phyloP scores from a whole-genome alignment of 2,329 filamentous ascomycete genomes.

The Amylocarpus encephaloides region DNA sequence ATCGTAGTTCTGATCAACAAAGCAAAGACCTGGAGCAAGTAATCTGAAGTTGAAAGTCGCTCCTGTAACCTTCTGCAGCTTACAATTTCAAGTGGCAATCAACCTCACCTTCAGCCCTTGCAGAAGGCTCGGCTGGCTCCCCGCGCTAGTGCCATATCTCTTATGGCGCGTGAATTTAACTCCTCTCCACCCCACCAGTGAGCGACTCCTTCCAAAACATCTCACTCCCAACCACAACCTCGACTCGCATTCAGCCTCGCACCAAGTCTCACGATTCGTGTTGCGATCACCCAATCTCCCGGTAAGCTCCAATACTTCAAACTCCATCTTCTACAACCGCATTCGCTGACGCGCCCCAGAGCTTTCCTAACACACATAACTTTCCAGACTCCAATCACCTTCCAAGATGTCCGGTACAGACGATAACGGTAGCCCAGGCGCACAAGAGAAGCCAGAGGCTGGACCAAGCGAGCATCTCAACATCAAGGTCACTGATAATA shows the following conservation, averaged over 20 bases:
- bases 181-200: slow-evolving; percentile 6
- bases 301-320: slow-evolving; percentile 5
- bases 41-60: background rate
- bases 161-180: slow-evolving; percentile 3
- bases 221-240: slow-evolving; percentile 1
- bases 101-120: background rate
- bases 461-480: slow-evolving; percentile 74
- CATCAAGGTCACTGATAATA: slow-evolving; percentile 99
- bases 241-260: background rate
- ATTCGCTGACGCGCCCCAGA: slow-evolving; percentile 12
- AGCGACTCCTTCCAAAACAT: slow-evolving; percentile 5
- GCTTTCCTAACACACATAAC: slow-evolving; percentile 13
- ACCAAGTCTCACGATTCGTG: background rate
- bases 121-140: slow-evolving; percentile 6
- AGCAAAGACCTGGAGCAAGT: background rate
- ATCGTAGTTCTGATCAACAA: too few species aligned
- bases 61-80: background rate
- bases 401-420: slow-evolving; percentile 32
- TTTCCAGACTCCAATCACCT: background rate
- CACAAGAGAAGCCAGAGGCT: slow-evolving; percentile 30
- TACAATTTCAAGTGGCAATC: background rate
- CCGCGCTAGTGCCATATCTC: slow-evolving; percentile 4
- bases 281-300: background rate
- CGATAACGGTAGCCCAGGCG: slow-evolving; percentile 42
- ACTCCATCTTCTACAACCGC: background rate